Evolutionary conservation across 768 basidiomycete species (phyloP), one percentile per base, ranked within the genome.

Genomic region (Rhodotorula diobovata): DNA sequence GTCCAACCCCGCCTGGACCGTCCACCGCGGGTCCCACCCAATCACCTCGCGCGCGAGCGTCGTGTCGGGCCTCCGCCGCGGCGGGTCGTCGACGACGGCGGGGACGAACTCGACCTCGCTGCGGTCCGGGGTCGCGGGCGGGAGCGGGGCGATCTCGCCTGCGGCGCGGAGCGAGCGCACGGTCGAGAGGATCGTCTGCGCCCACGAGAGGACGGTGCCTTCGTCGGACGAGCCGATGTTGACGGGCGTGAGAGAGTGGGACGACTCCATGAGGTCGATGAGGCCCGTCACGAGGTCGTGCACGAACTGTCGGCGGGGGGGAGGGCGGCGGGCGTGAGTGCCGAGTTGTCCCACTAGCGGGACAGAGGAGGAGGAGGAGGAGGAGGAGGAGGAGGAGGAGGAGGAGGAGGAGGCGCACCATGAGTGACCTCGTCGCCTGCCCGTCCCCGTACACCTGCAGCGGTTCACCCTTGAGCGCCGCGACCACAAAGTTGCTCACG

Each of bases 401-500:
- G 93, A 90, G 34, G 93, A 94, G 83, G 95, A 93, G 14, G 11
- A 55, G 30, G 37, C 58, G 23, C 12, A 67, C 61, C 71, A 73
- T 76, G 45, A 77, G 71, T 0, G 75, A 76, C 4, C 78, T 69
- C 1, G 75, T 77, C 20, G 71, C 65, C 21, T 67, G 54, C 16
- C 78, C 78, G 50, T 80, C 78, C 21, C 79, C 79, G 74, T 80
- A 80, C 55, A 78, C 71, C 68, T 97, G 93, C 85, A 99, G 89
- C 81, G 97, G 91, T 81, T 98, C 89, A 61, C 93, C 94, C 77
- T 89, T 90, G 64, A 99, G 87, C 25, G 96, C 96, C 78, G 97
- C 94, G 62, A 98, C 90, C 80, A 96, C 95, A 81, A 99, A 99
- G 83, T 99, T 99, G 79, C 93, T 95, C 37, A 99, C 96, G 75